Percentiles rank a stretch among this genome's conserved stretches.
phyloP scores from a whole-genome alignment of 140 eudicot genomes.

The Flaveria floridana region DNA sequence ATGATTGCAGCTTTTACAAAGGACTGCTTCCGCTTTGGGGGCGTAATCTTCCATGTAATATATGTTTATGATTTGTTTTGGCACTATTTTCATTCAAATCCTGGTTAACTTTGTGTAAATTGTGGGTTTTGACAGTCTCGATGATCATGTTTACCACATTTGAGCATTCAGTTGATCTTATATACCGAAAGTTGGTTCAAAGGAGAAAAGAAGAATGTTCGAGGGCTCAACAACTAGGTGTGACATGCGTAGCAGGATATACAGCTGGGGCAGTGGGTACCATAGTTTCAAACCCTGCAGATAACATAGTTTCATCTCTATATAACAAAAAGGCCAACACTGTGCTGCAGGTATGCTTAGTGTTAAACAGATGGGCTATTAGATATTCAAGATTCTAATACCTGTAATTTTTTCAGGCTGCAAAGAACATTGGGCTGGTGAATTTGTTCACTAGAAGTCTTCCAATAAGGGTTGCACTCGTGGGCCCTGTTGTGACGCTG shows the following conservation, averaged over 20 bases:
- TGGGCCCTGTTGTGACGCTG: slow-evolving; percentile 85
- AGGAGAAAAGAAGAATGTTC: slow-evolving; percentile 75
- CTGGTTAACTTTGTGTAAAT: neutral
- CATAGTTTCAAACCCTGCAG: slow-evolving; percentile 84
- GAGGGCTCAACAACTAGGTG: slow-evolving; percentile 63
- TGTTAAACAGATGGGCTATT: neutral
- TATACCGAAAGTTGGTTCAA: slow-evolving; percentile 51
- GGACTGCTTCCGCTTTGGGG: slow-evolving; percentile 98
- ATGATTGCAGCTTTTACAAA: slow-evolving; percentile 73
- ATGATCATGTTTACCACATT: slow-evolving; percentile 93
- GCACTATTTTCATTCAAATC: neutral
- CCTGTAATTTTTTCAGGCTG: slow-evolving; percentile 47
- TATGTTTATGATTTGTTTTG: slow-evolving; percentile 4
- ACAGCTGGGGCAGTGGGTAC: slow-evolving; percentile 91
- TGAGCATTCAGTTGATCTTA: slow-evolving; percentile 83
- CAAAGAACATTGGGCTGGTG: slow-evolving; percentile 62
- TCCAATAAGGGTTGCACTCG: slow-evolving; percentile 68
- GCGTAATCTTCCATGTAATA: slow-evolving; percentile 92
- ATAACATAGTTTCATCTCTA: slow-evolving; percentile 75
- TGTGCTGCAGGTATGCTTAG: slow-evolving; percentile 47
- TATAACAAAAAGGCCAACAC: slow-evolving; percentile 72
- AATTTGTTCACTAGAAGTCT: slow-evolving; percentile 93
- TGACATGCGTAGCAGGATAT: slow-evolving; percentile 83
- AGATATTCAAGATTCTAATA: neutral
- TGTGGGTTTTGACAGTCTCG: slow-evolving; percentile 50